Percentiles rank a stretch among this genome's conserved stretches.
phyloP scores from a whole-genome alignment of 345 rosid species.

The Syzygium aqueum region DNA sequence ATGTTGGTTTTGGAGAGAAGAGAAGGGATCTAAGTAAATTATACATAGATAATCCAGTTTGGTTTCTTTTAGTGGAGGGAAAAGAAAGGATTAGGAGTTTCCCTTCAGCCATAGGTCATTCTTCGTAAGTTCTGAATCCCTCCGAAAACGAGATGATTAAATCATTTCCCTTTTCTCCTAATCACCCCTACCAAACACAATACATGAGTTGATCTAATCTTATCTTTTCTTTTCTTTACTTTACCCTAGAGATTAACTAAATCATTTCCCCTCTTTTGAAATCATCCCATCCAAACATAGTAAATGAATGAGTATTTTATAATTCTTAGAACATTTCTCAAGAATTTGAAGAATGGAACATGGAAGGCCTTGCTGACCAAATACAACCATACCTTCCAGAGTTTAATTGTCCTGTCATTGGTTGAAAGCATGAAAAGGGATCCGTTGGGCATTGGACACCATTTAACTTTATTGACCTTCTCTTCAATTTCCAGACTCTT shows the following conservation, averaged over 20 bases:
- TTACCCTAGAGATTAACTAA: neutral
- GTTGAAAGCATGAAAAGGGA: constrained; percentile 47
- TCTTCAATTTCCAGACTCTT: constrained; percentile 71
- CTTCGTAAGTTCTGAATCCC: neutral
- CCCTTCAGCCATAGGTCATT: neutral
- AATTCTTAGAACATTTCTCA: neutral
- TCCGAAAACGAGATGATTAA: neutral
- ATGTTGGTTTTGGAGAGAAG: neutral
- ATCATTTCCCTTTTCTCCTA: neutral
- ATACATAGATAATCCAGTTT: neutral
- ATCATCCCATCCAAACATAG: neutral
- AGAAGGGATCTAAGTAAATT: neutral
- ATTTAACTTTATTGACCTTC: constrained; percentile 47
- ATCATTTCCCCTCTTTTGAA: neutral
- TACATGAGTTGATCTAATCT: neutral
- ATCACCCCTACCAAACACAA: neutral
- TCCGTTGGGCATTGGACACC: constrained; percentile 42
- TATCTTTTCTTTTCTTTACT: neutral
- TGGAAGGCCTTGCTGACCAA: neutral
- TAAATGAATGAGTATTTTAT: neutral
- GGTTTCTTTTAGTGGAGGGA: neutral
- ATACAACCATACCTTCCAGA: constrained; percentile 47
- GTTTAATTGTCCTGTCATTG: constrained; percentile 63
- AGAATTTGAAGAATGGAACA: neutral
- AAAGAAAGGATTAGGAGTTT: neutral